Percentiles rank a stretch among this genome's conserved stretches.
phyloP scores from a whole-genome alignment of 2,329 filamentous ascomycete genomes.

The Myriosclerotinia duriaeana region DNA sequence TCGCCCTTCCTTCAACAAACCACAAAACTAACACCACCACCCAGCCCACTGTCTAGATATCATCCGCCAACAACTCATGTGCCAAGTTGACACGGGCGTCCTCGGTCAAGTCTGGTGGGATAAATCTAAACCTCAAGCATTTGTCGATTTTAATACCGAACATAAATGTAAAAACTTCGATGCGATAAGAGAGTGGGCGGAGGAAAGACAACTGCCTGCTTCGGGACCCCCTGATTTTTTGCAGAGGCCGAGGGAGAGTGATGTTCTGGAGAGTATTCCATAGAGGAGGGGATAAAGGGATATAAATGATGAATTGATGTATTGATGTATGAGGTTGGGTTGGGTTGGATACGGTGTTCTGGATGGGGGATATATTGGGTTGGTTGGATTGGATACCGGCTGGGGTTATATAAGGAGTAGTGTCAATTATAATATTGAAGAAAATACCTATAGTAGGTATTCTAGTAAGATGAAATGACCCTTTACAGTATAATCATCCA shows the following conservation, averaged over 20 bases:
- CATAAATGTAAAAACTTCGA: constrained; percentile 56
- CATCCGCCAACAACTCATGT: constrained; percentile 57
- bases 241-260: constrained; percentile 31
- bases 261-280: constrained; percentile 24
- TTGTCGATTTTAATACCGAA: constrained; percentile 55
- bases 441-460: not conserved
- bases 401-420: not conserved
- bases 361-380: not conserved
- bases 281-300: not conserved
- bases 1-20: not conserved
- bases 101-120: constrained; percentile 57
- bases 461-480: not conserved
- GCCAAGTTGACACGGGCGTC: constrained; percentile 52
- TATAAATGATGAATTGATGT: not conserved
- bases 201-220: constrained; percentile 46
- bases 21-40: not conserved
- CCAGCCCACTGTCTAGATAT: constrained; percentile 56
- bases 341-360: not conserved
- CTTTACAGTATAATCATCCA: too few relatives aligned
- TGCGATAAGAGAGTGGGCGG: constrained; percentile 51
- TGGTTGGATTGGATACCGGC: not conserved
- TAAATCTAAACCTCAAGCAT: constrained; percentile 42
- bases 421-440: constrained; percentile 3
- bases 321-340: constrained; percentile 1
- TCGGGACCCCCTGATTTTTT: constrained; percentile 36